Conservation (phyloP, 2,329 filamentous ascomycete genomes). For the Botrytis medusae region DNA sequence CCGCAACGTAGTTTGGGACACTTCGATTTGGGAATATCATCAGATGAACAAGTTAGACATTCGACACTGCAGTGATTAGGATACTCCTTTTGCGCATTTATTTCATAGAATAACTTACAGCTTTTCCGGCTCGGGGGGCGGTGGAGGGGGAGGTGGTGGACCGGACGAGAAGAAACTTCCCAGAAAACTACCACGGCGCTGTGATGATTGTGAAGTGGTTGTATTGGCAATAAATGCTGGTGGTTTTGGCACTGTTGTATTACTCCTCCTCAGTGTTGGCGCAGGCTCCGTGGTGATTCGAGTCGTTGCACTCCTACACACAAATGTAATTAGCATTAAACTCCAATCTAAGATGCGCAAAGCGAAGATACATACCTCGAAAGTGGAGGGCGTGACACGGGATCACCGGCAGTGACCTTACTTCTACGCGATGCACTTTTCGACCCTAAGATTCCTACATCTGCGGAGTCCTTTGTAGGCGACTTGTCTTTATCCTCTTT, state of each 20-base stretch:
- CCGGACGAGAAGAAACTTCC: conserved; percentile 32
- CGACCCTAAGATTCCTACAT: conserved; percentile 23
- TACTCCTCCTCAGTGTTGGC: conserved; percentile 30
- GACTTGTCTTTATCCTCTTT: conserved; percentile 25
- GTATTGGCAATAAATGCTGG: conserved; percentile 27
- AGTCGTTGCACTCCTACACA: conserved; percentile 22
- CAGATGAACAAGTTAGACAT: conserved; percentile 70
- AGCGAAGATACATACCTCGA: conserved; percentile 29
- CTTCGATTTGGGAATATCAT: conserved; percentile 62
- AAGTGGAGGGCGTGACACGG: conserved; percentile 28
- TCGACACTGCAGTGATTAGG: conserved; percentile 53
- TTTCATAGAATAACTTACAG: conserved; percentile 28
- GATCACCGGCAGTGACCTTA: conserved; percentile 29
- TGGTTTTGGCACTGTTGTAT: conserved; percentile 30
- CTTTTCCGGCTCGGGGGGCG: conserved; percentile 33
- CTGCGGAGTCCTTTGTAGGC: conserved; percentile 20
- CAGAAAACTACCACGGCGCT: conserved; percentile 30
- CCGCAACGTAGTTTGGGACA: conserved; percentile 73
- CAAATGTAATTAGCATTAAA: conserved; percentile 28
- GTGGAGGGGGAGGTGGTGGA: conserved; percentile 16
- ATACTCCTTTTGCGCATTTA: not conserved
- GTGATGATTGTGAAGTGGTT: conserved; percentile 16
- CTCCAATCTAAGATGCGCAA: not conserved
- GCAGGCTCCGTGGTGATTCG: conserved; percentile 23
- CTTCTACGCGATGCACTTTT: conserved; percentile 29